Evolutionary conservation across 1,284 basidiomycete genomes (phyloP), one percentile per base, ranked within the genome.

Genomic region (Ustanciosporium gigantosporum): DNA sequence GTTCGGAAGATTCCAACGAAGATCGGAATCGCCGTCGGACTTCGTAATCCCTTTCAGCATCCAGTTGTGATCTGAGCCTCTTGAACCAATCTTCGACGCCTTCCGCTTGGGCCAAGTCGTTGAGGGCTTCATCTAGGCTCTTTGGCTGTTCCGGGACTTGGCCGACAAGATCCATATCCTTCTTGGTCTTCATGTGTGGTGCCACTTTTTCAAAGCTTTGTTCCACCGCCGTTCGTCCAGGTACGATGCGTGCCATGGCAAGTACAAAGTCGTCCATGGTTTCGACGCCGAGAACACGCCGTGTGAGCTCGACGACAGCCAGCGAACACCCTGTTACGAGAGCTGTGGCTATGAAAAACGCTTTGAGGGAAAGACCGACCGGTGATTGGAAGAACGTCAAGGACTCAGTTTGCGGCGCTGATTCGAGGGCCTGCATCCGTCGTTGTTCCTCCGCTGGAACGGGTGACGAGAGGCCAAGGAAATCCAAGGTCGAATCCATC

Each of bases 221-320:
- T 7, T 53, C 46, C 13, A 48, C 55, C 13, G 24, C 38, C 9
- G 19, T 17, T 15, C 55, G 24, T 29, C 49, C 46, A 0, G 61
- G 61, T 4, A 65, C 36, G 37, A 65, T 42, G 29, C 40, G 44
- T 5, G 55, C 48, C 61, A 65, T 65, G 13, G 48, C 48, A 8
- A 65, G 37, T 0, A 65, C 61, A 24, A 65, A 59, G 6, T 65
- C 61, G 50, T 65, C 61, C 61, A 65, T 55, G 19, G 43, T 55
- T 19, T 51, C 42, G 9, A 65, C 61, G 13, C 49, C 61, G 1
- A 65, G 20, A 11, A 40, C 31, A 16, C 47, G 24, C 27, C 50
- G 52, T 5, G 61, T 46, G 14, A 29, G 21, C 32, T 65, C 55
- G 5, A 65, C 46, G 13, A 42, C 35, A 1, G 46, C 47, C 13